Base-by-base conservation (phyloP, 169 alveolate genomes). In the Plasmodium gonderi region DNA sequence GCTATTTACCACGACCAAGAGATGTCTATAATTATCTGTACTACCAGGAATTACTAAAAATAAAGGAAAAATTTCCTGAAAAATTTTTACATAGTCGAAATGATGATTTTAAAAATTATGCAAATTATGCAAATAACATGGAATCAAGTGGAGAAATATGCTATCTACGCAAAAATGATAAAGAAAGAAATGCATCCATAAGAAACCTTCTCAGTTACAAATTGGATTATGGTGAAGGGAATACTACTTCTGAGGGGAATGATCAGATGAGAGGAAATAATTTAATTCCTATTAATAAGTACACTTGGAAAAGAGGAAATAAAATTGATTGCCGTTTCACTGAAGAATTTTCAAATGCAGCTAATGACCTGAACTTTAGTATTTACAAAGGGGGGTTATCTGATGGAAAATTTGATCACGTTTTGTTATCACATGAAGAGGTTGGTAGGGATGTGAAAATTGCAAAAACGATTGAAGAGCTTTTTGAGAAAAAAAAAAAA, bases 11-110 rank as follows among this genome's bases (percentile, higher is more conserved):
- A 26, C 93, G 68, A 17, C 93, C 93, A 3, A 75, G 67, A 14
- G 87, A 75, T 26, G 79, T 87, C 11, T 87, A 87, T 67, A 87
- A 87, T 87, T 87, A 87, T 87, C 68, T 87, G 47, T 87, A 76
- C 68, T 51, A 87, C 45, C 54, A 54, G 67, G 93, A 87, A 77
- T 44, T 77, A 36, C 38, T 29, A 64, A 87, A 87, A 42, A 14
- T 75, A 42, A 60, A 60, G 49, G 12, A 74, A 17, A 74, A 60
- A 11, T 8, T 17, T 20, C 40, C 68, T 26, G 33, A 64, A 1
- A 40, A 76, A 2, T 42, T 44, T 29, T 29, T 31, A 36, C 11
- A 20, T 11, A 38, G 44, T 74, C 64, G 26, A 8, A 80, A 36
- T 40, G 8, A 42, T 40, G 77, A n/a, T 60, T 11, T 31, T 40